Evolutionary conservation across 1,284 basidiomycete genomes (phyloP).

Genomic region (Hypsizygus ulmarius): DNA sequence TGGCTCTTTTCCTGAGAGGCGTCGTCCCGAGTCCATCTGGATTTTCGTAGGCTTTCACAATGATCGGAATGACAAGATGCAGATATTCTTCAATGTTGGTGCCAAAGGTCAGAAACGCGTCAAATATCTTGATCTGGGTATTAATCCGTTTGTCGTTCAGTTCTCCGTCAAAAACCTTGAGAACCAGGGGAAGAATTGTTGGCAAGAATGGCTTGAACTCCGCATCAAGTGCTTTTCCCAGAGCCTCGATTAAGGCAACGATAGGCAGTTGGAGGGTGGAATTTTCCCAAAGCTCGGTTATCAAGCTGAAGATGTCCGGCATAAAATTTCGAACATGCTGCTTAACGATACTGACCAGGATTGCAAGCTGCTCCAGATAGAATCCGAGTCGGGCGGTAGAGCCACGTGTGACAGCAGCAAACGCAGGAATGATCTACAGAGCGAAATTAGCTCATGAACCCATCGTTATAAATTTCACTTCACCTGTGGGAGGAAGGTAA

Average conservation of each 20-base stretch:
- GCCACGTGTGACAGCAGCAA: slow-evolving; percentile 84
- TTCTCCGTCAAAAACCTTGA: slow-evolving; percentile 90
- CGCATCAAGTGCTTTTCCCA: slow-evolving; percentile 94
- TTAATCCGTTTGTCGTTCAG: slow-evolving; percentile 73
- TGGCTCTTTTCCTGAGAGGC: slow-evolving; percentile 82
- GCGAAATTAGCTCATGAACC: slow-evolving; percentile 11
- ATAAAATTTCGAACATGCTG: slow-evolving; percentile 96
- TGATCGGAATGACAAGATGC: slow-evolving; percentile 94
- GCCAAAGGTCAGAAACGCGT: slow-evolving; percentile 94
- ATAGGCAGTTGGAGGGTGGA: slow-evolving; percentile 87
- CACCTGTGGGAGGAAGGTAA: slow-evolving; percentile 92
- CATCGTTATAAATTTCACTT: neutral
- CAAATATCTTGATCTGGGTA: slow-evolving; percentile 90
- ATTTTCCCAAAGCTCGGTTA: slow-evolving; percentile 90
- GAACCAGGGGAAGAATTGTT: slow-evolving; percentile 84
- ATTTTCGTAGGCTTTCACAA: slow-evolving; percentile 90
- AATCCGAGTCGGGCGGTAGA: slow-evolving; percentile 85
- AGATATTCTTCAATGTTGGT: slow-evolving; percentile 97
- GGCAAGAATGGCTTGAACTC: slow-evolving; percentile 99
- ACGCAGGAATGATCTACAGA: slow-evolving; percentile 90
- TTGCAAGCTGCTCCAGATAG: slow-evolving; percentile 95
- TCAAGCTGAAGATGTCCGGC: slow-evolving; percentile 77
- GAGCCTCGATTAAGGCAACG: slow-evolving; percentile 89
- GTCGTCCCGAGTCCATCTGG: slow-evolving; percentile 61
- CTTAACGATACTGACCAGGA: slow-evolving; percentile 95